Base-by-base conservation (phyloP, 2,329 filamentous ascomycete species). In the Malbranchea zuffiana region DNA sequence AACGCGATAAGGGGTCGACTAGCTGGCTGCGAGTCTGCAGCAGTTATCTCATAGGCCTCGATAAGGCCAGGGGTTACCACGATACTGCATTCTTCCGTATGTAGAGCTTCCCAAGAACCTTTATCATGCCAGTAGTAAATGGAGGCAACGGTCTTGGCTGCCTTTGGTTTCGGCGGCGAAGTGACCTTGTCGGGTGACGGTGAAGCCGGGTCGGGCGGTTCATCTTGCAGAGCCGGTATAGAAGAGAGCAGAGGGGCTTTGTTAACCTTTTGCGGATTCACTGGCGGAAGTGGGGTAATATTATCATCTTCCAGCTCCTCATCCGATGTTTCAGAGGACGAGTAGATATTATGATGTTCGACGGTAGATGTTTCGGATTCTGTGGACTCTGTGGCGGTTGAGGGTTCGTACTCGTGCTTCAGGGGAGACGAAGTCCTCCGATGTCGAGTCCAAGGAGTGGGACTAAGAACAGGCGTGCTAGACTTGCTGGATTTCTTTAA, bases 361-460 rank as follows among this genome's bases (percentile, higher is more conserved):
- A 74, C 70, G 16, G 68, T 69, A 4, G 71, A 75, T 21, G 63
- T 64, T 24, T 71, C 62, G 30, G 71, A 77, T 37, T 74, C 68
- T 1, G 66, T 70, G 6, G 69, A 70, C 27, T 74, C 72, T 0
- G 76, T 78, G 30, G 74, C 75, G 5, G 75, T 77, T 11, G 90
- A 96, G 10, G 88, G 88, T 44, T 87, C 80, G 51, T 95, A 98
- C 61, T 98, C 88, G 54, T 96, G 88, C 63, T 98, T 98, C 33
- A 98, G 67, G 0, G 90, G 90, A 1, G 90, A 98, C 0, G 90
- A 96, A 1, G 78, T 81, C 12, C 86, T 76, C 29, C 87, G 75
- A 52, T 80, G 57, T 57, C 68, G 45, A 56, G 56, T 47, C 49
- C 57, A 50, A 54, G 61, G 54, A 48, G 57, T 49, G 64, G 78